These are phyloP conservation scores for Cladorrhinum sp. DNA, from an alignment of 2,329 filamentous ascomycete genomes.

Conservation along the genomic window DNA sequence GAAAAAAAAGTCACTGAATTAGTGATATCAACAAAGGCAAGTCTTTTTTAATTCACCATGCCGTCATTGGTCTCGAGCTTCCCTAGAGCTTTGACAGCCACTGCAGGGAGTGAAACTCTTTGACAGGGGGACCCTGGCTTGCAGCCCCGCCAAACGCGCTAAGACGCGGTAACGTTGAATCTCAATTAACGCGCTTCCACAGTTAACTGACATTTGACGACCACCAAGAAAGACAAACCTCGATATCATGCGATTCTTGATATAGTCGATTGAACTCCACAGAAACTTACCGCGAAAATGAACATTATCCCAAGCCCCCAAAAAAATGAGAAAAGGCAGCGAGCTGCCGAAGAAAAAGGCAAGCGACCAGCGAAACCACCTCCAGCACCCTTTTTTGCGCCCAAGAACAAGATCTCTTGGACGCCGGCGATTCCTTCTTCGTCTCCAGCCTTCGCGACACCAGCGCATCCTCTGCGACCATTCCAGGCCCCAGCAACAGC, in stretches of 20 bases:
- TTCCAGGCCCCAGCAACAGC: constrained; percentile 50
- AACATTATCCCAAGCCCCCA: constrained; percentile 27
- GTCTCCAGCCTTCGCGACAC: constrained; percentile 86
- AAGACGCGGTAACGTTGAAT: constrained; percentile 13
- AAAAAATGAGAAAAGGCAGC: constrained; percentile 29
- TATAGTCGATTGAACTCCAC: background rate
- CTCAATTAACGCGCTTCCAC: constrained; percentile 25
- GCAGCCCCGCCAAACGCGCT: constrained; percentile 22
- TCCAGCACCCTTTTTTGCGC: constrained; percentile 39
- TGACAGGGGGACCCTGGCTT: background rate
- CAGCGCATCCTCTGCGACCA: constrained; percentile 71
- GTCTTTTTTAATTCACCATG: constrained; percentile 3
- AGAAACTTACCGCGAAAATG: constrained; percentile 18
- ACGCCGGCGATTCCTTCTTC: constrained; percentile 72
- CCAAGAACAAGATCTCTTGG: constrained; percentile 31
- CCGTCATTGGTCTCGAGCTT: constrained; percentile 11
- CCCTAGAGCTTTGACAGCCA: constrained; percentile 11
- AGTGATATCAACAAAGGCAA: background rate
- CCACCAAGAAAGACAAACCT: background rate
- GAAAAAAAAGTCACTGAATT: background rate
- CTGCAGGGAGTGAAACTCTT: background rate
- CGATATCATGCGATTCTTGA: background rate
- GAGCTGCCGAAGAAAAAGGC: constrained; percentile 7
- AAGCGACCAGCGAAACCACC: constrained; percentile 31
- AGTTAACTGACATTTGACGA: background rate